phyloP scores from a whole-genome alignment of 495 filamentous ascomycete genomes.

The Aspergillus diversus region DNA sequence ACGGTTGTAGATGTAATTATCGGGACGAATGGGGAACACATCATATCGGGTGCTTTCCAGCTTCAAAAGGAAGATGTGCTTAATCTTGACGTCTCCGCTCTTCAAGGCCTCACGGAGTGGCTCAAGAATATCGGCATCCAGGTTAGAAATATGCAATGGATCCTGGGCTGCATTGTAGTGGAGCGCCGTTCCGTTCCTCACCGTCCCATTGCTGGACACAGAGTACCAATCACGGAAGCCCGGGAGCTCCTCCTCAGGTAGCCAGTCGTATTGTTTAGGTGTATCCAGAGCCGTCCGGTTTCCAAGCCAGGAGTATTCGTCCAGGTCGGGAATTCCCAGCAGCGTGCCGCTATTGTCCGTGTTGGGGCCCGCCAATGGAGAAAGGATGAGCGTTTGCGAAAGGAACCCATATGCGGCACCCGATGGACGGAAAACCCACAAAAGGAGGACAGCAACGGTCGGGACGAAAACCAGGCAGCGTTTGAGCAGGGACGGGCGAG shows the following conservation, averaged over 20 bases:
- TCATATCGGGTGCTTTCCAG: slow-evolving; percentile 50
- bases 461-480: slow-evolving; percentile 25
- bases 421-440: slow-evolving; percentile 27
- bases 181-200: background rate
- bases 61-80: slow-evolving; percentile 44
- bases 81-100: slow-evolving; percentile 38
- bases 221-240: slow-evolving; percentile 35
- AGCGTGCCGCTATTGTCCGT: slow-evolving; percentile 8
- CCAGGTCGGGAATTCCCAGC: background rate
- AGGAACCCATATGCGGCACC: slow-evolving; percentile 29
- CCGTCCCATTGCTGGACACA: background rate
- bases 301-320: slow-evolving; percentile 20
- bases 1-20: slow-evolving; percentile 33
- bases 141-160: slow-evolving; percentile 44
- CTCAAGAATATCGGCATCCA: slow-evolving; percentile 35
- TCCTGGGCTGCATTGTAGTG: slow-evolving; percentile 45
- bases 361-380: slow-evolving; percentile 29
- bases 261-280: slow-evolving; percentile 29
- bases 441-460: slow-evolving; percentile 20
- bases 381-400: slow-evolving; percentile 28
- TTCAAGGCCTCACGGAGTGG: slow-evolving; percentile 32
- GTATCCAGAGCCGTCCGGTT: slow-evolving; percentile 28
- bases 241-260: slow-evolving; percentile 28
- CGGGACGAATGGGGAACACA: slow-evolving; percentile 45
- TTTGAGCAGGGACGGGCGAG: slow-evolving; percentile 14